Base-by-base conservation (phyloP, 257 asterid species). In the Primulina huaijiensis region DNA sequence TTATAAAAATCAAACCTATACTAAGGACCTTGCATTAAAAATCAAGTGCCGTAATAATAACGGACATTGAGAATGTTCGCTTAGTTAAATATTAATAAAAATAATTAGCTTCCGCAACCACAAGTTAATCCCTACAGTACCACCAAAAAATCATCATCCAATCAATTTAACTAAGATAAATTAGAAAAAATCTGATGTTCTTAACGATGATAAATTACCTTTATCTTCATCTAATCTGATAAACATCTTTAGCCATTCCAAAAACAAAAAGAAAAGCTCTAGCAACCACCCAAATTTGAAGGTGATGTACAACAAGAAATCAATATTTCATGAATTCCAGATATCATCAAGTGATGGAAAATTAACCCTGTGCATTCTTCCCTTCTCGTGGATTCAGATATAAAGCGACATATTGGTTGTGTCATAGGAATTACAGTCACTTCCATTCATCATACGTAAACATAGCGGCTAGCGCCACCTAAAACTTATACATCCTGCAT, bases 1-100 rank as follows among this genome's bases (percentile, higher is more conserved):
- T 38, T 38, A 9, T 71, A 34, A 7, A 81, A 81, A 74, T 79
- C 82, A 82, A 78, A 82, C 87, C 89, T 80, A 69, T 74, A 62
- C 37, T 17, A 20, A 62, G 19, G 33, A 73, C 67, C 82, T 68
- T 71, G 59, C 67, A 59, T 9, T 64, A 56, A 68, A 84, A 76
- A 81, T 70, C 52, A 75, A 25, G 10, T 5, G 27, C 30, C 71
- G 57, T 21, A 53, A 37, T 34, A 20, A 70, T 7, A 50, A 46
- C 30, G 34, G 29, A 65, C 20, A 14, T 10, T 19, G 62, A 19
- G 62, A 57, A 20, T 57, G 30, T 10, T 7, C 0, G 4, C 69
- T 8, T 46, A 1, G 52, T 40, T 56, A 10, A 6, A 66, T 64
- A 5, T 40, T 53, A 63, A 40, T 43, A 56, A 52, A 71, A 37